Evolutionary conservation across 805 yeast genomes (phyloP).

Genomic region (Priceomyces fermenticarens): DNA sequence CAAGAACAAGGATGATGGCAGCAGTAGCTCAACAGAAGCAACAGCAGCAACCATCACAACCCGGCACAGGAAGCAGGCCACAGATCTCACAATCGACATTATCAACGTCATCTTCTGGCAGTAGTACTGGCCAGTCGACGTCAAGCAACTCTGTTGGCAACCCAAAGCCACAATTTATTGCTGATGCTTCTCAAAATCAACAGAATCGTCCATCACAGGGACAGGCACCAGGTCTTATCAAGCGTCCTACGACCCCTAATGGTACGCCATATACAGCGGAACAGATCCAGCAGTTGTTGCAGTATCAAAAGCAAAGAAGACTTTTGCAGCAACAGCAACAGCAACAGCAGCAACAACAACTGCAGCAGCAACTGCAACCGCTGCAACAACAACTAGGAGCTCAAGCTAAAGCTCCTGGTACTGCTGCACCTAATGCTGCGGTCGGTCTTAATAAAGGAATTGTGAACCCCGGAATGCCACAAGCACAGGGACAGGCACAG

Average conservation of each 20-base stretch:
- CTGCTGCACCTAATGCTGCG: neutral
- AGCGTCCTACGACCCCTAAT: conserved; percentile 47
- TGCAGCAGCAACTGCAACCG: conserved; percentile 9
- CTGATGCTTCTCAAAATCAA: conserved; percentile 1
- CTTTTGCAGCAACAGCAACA: conserved; percentile 44
- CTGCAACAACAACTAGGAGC: conserved; percentile 9
- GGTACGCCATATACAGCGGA: conserved; percentile 60
- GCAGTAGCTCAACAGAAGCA: conserved; percentile 38
- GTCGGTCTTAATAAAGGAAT: conserved; percentile 2
- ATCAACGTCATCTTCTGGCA: neutral
- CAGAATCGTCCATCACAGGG: neutral
- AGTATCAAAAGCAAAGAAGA: conserved; percentile 49
- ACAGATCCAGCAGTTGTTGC: conserved; percentile 57
- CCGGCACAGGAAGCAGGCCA: conserved; percentile 1
- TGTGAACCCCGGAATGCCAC: neutral
- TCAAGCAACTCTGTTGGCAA: conserved; percentile 1
- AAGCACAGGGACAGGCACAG: neutral
- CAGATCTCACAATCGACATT: conserved; percentile 1
- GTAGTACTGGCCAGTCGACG: conserved; percentile 5
- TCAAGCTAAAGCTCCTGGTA: conserved; percentile 5
- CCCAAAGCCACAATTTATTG: neutral
- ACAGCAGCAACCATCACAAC: conserved; percentile 11
- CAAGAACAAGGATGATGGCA: conserved; percentile 40
- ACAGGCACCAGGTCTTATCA: conserved; percentile 6
- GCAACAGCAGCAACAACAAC: conserved; percentile 10